Evolutionary conservation across 202 grass and related monocot species (phyloP), one percentile per base, ranked within the genome.

Genomic region (Miscanthus sacchariflorus): DNA sequence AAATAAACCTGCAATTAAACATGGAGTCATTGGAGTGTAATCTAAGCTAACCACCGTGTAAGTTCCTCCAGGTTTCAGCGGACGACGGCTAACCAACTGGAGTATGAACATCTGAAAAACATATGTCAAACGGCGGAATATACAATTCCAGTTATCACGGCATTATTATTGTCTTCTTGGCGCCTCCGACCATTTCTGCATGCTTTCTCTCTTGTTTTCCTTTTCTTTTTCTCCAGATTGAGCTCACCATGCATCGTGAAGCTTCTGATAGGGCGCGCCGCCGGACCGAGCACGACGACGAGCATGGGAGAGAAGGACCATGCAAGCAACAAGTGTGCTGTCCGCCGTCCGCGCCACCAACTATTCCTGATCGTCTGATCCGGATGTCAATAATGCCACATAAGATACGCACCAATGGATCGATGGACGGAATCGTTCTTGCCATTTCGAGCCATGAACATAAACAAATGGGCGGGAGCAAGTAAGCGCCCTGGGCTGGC

Each of bases 341-440:
- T 87, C 27, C 49, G 77, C 77, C 73, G 65, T 90, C 27, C 49
- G 77, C 30, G 9, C 42, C 24, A 88, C 72, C 65, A 88, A 88
- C 86, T 82, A 84, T 84, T 56, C 66, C 66, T 14, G 12, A 66
- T 66, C 63, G 23, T 64, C 59, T 64, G 50, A 88, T 68, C 63
- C 23, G 68, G 82, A 82, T 74, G 77, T 12, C 86, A 85, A 91
- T 91, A 88, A 91, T 89, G 52, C 18, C 6, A 15, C 73, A 76
- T 77, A 84, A 85, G 44, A 80, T 77, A 85, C 49, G 54, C 6
- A 58, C 10, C 46, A 0, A 74, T 66, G 73, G 48, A 54, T 30
- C 25, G 43, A 66, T 5, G 11, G 9, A 23, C 12, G 25, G 27
- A 68, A 18, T 5, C 15, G 7, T 23, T 1, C 12, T 82, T 70